phyloP scores from a whole-genome alignment of 225 moss, liverwort and hornwort species.

The Antitrichia curtipendula region DNA sequence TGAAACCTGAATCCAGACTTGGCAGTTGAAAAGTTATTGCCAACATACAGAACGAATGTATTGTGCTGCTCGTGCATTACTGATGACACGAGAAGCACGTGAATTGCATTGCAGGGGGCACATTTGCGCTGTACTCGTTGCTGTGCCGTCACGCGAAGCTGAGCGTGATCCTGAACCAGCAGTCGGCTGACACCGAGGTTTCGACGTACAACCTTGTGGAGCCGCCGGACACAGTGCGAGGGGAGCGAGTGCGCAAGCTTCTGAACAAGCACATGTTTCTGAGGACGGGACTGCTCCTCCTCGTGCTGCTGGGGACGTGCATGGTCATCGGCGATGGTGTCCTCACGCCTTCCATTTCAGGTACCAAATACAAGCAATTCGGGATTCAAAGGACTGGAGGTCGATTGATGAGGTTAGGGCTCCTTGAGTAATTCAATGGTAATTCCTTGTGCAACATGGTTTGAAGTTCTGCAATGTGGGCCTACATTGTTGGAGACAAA shows the following conservation, averaged over 20 bases:
- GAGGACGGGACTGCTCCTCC: conserved; percentile 41
- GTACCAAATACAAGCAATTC: background rate
- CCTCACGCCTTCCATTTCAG: conserved; percentile 83
- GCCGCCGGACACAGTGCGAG: conserved; percentile 8
- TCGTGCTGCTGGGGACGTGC: conserved; percentile 61
- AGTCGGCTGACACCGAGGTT: conserved; percentile 57
- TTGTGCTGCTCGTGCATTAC: background rate
- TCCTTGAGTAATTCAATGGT: background rate
- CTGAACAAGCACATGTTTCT: conserved; percentile 40
- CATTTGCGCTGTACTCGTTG: conserved; percentile 82
- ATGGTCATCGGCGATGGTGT: conserved; percentile 90
- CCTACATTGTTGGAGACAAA: background rate
- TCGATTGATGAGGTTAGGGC: background rate
- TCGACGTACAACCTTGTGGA: conserved; percentile 56
- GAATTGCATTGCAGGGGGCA: conserved; percentile 35
- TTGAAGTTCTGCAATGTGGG: background rate
- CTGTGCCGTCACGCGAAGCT: conserved; percentile 67
- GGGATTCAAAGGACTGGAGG: background rate
- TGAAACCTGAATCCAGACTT: background rate
- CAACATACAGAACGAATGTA: no score
- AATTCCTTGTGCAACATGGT: background rate
- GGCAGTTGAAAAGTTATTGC: background rate
- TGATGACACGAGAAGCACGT: background rate
- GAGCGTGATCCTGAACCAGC: conserved; percentile 68
- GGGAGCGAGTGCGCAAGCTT: conserved; percentile 30